Evolutionary conservation across 352 stramenopile species (phyloP), one percentile per base, ranked within the genome.

Genomic region (Phytopythium vexans): DNA sequence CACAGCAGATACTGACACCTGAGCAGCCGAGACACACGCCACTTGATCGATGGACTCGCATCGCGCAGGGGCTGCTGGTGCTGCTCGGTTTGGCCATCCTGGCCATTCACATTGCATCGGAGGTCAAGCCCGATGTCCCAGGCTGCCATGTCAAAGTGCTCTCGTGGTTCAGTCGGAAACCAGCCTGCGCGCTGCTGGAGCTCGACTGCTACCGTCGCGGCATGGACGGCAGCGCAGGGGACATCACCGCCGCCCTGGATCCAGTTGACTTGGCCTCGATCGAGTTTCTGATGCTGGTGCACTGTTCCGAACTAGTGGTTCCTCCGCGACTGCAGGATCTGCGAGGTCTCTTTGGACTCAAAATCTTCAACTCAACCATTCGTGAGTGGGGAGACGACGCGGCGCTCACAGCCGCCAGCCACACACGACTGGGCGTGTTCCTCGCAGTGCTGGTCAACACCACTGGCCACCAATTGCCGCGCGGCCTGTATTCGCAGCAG

Each of bases 361-460:
- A 78, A 53, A 43, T 72, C 2, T 77, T 71, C 62, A 82, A 82
- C 32, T 56, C 59, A 12, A 77, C 65, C 11, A 53, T 82, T 16
- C 14, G 12, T 0, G 37, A 62, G 2, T 82, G 71, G 71, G 41
- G 21, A 0, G 42, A n/a, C 0, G 54, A 69, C 6, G 65, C 60
- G 6, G 68, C 65, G 11, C 40, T 77, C 8, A 62, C 41, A 6
- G 49, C 59, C 14, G 36, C 35, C 3, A 40, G 62, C 16, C 68
- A 77, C 44, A 55, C 66, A 2, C 9, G 31, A 6, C 49, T 87
- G 31, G 57, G 56, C 4, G 61, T 60, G 10, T 34, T 79, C 21
- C 63, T 67, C 33, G 8, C 75, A 5, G 41, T 70, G 21, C 56
- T 55, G 10, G 66, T 72, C 9, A 71, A 71, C 14, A 72, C 72